phyloP scores from a whole-genome alignment of 1,284 basidiomycete species.

The Apiotrichum laibachii region DNA sequence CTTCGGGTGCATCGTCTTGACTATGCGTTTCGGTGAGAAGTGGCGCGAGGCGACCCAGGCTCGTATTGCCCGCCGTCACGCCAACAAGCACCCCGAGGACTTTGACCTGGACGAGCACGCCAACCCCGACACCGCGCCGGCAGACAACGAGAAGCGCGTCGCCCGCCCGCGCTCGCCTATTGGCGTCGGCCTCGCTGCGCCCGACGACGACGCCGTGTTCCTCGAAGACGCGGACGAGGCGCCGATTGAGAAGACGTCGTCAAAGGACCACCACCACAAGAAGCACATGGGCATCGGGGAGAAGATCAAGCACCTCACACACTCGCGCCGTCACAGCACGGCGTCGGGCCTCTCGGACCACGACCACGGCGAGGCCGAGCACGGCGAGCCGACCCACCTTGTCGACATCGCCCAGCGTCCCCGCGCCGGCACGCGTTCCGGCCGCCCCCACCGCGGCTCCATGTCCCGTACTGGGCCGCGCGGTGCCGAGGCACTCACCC shows the following conservation, averaged over 20 bases:
- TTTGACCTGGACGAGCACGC: not conserved
- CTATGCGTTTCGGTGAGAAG: slow-evolving; percentile 31
- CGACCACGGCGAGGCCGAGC: slow-evolving; percentile 19
- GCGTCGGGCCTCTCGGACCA: slow-evolving; percentile 4
- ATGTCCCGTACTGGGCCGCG: not conserved
- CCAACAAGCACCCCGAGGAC: slow-evolving; percentile 12
- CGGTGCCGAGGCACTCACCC: not conserved
- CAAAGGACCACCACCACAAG: not conserved
- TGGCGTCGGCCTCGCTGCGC: not conserved
- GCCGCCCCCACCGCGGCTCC: not conserved
- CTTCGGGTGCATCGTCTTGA: slow-evolving; percentile 15
- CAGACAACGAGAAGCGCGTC: slow-evolving; percentile 5
- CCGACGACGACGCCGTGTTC: slow-evolving; percentile 3
- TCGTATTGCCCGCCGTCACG: slow-evolving; percentile 16
- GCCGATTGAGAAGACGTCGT: not conserved
- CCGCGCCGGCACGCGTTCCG: slow-evolving; percentile 1
- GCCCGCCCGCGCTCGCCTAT: not conserved
- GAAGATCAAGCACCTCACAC: not conserved
- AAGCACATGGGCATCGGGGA: not conserved
- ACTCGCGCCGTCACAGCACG: not conserved
- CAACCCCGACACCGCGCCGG: not conserved
- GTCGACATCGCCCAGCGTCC: not conserved
- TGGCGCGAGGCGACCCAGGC: slow-evolving; percentile 35
- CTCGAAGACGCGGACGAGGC: not conserved
- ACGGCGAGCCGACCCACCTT: slow-evolving; percentile 24